Conservation (phyloP, 2,329 filamentous ascomycete genomes). For the Aspergillus brasiliensis region DNA sequence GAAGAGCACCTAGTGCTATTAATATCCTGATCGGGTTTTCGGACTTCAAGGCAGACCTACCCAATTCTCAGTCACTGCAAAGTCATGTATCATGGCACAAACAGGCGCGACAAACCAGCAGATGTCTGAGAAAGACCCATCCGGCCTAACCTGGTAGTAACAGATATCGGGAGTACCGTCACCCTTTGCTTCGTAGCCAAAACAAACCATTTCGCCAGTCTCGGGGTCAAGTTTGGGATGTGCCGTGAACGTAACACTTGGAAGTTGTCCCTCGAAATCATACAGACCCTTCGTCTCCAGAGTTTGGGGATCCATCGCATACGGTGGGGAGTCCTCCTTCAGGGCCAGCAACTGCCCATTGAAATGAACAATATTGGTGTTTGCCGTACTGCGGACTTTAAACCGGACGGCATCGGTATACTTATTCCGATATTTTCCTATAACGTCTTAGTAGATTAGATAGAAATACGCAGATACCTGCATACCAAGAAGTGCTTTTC, state of each 20-base stretch:
- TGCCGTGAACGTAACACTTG: slow-evolving; percentile 51
- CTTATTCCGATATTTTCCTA: slow-evolving; percentile 46
- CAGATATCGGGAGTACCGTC: slow-evolving; percentile 44
- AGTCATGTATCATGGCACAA: slow-evolving; percentile 47
- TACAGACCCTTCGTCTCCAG: slow-evolving; percentile 53
- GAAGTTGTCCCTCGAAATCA: slow-evolving; percentile 54
- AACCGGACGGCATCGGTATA: slow-evolving; percentile 43
- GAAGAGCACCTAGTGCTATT: slow-evolving; percentile 33
- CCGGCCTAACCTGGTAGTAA: slow-evolving; percentile 34
- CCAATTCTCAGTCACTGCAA: slow-evolving; percentile 45
- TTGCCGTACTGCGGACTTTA: slow-evolving; percentile 44
- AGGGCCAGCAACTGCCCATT: slow-evolving; percentile 49
- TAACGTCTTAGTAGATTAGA: no score
- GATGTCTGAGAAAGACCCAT: slow-evolving; percentile 34
- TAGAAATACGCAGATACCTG: slow-evolving; percentile 9
- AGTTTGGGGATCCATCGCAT: slow-evolving; percentile 51
- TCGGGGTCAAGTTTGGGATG: slow-evolving; percentile 56
- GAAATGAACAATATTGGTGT: slow-evolving; percentile 64
- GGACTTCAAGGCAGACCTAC: no score
- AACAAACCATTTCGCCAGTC: slow-evolving; percentile 55
- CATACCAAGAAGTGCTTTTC: slow-evolving; percentile 32
- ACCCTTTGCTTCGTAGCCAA: slow-evolving; percentile 51
- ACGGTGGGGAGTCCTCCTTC: slow-evolving; percentile 58
- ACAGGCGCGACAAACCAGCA: slow-evolving; percentile 41
- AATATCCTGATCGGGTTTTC: not conserved